Evolutionary conservation across 2,329 filamentous ascomycete species (phyloP).

Genomic region (Fusarium mangiferae): DNA sequence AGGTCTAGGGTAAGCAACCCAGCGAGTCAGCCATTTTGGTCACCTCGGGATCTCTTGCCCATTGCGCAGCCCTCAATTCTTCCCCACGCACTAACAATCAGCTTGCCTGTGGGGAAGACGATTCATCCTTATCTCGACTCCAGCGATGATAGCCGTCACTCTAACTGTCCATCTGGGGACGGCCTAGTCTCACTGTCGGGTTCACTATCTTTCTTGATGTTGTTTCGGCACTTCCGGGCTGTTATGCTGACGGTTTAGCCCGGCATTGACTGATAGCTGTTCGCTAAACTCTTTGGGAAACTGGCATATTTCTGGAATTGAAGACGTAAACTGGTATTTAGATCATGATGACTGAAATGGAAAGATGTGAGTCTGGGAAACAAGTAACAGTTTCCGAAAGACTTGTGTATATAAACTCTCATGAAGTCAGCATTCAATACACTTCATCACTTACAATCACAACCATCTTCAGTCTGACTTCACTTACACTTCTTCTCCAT

Average conservation of each 20-base stretch:
- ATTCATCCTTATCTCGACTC: slow-evolving; percentile 8
- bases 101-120: background rate
- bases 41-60: slow-evolving; percentile 29
- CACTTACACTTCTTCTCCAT: background rate
- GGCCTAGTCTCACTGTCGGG: background rate
- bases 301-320: background rate
- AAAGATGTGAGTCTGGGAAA: background rate
- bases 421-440: background rate
- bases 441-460: background rate
- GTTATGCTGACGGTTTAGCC: background rate
- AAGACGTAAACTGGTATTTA: background rate
- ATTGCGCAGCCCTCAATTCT: background rate
- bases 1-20: background rate
- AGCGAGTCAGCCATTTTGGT: background rate
- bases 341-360: background rate
- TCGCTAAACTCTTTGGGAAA: background rate
- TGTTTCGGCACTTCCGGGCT: background rate
- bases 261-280: slow-evolving; percentile 18
- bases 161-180: background rate
- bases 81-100: background rate
- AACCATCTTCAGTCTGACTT: background rate
- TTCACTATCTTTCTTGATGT: slow-evolving; percentile 22
- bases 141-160: slow-evolving; percentile 27
- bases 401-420: slow-evolving; percentile 11
- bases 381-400: slow-evolving; percentile 27